phyloP scores from a whole-genome alignment of 179 eudicot species.

The Silene noctiflora region DNA sequence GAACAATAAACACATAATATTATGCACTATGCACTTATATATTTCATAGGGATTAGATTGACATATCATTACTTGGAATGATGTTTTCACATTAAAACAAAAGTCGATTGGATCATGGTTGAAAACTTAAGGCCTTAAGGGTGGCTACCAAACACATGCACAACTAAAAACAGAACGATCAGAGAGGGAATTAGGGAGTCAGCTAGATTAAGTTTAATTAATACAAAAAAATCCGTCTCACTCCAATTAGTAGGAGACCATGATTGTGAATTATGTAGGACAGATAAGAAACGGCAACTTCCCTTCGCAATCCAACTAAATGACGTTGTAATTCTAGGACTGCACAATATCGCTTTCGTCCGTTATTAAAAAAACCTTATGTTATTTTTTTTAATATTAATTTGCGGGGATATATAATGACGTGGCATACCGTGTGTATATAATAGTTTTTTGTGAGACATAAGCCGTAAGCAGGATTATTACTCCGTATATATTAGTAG shows the following conservation, averaged over 20 bases:
- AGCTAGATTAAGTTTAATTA: not conserved
- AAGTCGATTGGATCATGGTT: not conserved
- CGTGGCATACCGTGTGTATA: too few relatives aligned
- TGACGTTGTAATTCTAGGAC: not conserved
- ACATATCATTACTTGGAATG: too few relatives aligned
- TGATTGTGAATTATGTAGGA: not conserved
- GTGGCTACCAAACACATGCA: conserved; percentile 16
- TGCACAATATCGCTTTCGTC: not conserved
- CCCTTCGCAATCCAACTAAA: conserved; percentile 7
- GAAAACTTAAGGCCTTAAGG: too few relatives aligned
- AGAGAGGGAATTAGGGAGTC: not conserved
- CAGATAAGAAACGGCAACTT: not conserved
- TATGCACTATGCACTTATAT: too few relatives aligned
- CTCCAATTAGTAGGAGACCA: conserved; percentile 12
- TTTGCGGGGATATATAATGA: too few relatives aligned
- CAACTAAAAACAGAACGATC: not conserved
- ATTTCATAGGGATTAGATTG: too few relatives aligned
- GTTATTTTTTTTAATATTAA: too few relatives aligned
- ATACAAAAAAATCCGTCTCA: not conserved
- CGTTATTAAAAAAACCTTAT: too few relatives aligned
- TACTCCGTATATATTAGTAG: too few relatives aligned
- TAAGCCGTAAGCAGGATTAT: too few relatives aligned
- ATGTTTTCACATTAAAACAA: not conserved
- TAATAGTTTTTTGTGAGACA: too few relatives aligned
- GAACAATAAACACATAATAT: too few relatives aligned